Conservation (phyloP, 441 rosid species). For the Macaranga tanarius region DNA sequence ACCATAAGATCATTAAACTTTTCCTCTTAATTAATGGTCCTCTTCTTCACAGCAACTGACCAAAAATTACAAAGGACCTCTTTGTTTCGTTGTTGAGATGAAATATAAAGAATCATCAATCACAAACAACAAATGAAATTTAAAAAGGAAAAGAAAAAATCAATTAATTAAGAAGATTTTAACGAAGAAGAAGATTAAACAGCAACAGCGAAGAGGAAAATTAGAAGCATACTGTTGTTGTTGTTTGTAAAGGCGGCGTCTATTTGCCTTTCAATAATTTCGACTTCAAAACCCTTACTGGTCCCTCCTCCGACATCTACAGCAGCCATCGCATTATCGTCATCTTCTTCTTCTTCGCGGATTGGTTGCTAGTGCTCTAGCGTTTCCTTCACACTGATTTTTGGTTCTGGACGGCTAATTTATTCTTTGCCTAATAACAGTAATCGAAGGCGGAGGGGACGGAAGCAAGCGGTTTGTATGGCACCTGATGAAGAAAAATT, state of each 20-base stretch:
- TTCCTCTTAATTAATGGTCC: too few species aligned
- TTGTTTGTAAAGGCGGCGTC: slow-evolving; percentile 19
- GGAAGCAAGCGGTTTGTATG: slow-evolving; percentile 50
- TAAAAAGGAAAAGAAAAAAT: too few species aligned
- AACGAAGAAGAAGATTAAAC: background rate
- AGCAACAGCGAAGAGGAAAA: background rate
- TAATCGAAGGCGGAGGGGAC: slow-evolving; percentile 26
- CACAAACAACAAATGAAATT: too few species aligned
- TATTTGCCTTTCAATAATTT: slow-evolving; percentile 22
- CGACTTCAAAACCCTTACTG: slow-evolving; percentile 33
- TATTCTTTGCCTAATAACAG: background rate
- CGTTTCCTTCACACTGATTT: slow-evolving; percentile 17
- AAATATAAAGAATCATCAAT: too few species aligned
- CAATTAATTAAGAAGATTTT: too few species aligned
- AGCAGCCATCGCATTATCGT: background rate
- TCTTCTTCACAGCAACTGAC: too few species aligned
- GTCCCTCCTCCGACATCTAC: slow-evolving; percentile 19
- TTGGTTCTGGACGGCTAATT: slow-evolving; percentile 17
- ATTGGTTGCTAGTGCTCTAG: slow-evolving; percentile 29
- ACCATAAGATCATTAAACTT: too few species aligned
- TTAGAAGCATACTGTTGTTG: too few species aligned
- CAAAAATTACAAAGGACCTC: too few species aligned
- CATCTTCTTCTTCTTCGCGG: slow-evolving; percentile 26
- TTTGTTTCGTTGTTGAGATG: too few species aligned
- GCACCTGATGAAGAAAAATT: slow-evolving; percentile 78